Percentiles rank a stretch among this genome's conserved stretches.
Evolutionary conservation across 331 rosid genomes (phyloP).

Genomic region (Malus hybrid): DNA sequence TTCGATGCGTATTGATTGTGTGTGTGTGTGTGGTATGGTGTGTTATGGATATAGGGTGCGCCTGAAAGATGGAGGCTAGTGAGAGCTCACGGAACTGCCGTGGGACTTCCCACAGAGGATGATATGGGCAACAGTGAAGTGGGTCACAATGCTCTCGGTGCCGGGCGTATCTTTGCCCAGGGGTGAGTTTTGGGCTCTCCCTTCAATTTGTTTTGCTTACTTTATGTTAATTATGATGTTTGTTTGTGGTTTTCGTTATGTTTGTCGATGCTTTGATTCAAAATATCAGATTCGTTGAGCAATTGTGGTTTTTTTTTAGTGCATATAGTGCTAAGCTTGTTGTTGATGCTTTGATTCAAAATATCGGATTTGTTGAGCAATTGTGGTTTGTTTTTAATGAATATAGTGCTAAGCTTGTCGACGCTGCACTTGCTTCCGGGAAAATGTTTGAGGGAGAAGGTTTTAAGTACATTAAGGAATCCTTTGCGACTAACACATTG

Average conservation of each 20-base stretch:
- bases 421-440: constrained; percentile 81
- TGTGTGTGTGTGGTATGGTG: background rate
- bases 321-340: constrained; percentile 86
- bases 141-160: constrained; percentile 97
- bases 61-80: constrained; percentile 89
- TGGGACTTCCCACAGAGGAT: constrained; percentile 93
- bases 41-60: constrained; percentile 43
- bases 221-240: background rate
- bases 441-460: constrained; percentile 78
- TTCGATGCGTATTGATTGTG: background rate
- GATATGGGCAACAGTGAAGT: constrained; percentile 99
- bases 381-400: constrained; percentile 3
- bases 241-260: background rate
- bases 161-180: constrained; percentile 93
- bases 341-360: constrained; percentile 35
- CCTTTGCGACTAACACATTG: constrained; percentile 62
- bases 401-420: constrained; percentile 93
- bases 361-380: background rate
- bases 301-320: constrained; percentile 1
- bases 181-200: constrained; percentile 41
- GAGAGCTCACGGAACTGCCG: constrained; percentile 86
- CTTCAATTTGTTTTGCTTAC: background rate
- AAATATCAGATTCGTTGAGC: background rate
- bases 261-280: background rate
- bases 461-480: constrained; percentile 67